Evolutionary conservation across 1,284 basidiomycete genomes (phyloP).

Genomic region (Coniferiporia weirii): DNA sequence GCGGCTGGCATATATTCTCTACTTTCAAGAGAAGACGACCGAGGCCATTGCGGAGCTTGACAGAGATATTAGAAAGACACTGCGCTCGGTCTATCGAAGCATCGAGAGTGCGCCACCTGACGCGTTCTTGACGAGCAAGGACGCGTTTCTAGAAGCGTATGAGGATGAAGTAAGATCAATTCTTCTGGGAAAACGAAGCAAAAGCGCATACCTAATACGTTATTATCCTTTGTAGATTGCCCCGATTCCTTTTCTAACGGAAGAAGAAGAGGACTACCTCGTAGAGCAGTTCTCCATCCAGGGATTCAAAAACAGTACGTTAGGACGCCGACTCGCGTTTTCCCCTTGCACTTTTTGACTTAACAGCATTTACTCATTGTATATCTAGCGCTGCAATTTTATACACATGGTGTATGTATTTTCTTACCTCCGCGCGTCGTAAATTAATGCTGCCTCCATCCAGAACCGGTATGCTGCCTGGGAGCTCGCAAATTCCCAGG

Average conservation of each 20-base stretch:
- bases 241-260: conserved; percentile 51
- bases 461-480: conserved; percentile 52
- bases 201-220: conserved; percentile 26
- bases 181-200: too few relatives aligned
- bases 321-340: background rate
- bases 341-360: background rate
- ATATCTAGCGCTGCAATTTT: conserved; percentile 48
- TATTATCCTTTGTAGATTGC: conserved; percentile 39
- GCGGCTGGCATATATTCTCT: conserved; percentile 55
- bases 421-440: background rate
- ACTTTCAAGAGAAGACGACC: conserved; percentile 46
- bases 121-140: conserved; percentile 43
- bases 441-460: background rate
- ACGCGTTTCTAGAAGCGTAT: conserved; percentile 50
- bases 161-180: conserved; percentile 27
- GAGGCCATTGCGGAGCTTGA: conserved; percentile 49
- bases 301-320: conserved; percentile 57
- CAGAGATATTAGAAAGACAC: conserved; percentile 44
- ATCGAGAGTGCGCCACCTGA: conserved; percentile 49
- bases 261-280: conserved; percentile 61
- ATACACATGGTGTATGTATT: conserved; percentile 40
- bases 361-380: background rate
- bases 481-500: conserved; percentile 46
- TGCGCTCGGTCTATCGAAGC: conserved; percentile 50
- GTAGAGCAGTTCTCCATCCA: conserved; percentile 52